Evolutionary conservation across 2,329 filamentous ascomycete species (phyloP).

Genomic region (Colletotrichum shisoi): DNA sequence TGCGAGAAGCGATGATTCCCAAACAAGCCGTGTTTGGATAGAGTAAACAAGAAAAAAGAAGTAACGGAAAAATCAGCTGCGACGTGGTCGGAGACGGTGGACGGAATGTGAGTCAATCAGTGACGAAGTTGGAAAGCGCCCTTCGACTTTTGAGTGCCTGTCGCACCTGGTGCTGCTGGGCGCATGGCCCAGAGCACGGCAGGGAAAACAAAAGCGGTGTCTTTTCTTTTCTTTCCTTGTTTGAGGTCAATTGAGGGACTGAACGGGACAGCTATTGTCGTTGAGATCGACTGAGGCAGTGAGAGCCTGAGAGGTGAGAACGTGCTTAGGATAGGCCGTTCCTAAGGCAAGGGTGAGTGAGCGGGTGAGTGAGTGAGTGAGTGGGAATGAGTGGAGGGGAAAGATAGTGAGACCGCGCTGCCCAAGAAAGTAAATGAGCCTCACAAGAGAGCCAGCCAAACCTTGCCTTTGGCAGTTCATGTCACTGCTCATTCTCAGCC

Average conservation of each 20-base stretch:
- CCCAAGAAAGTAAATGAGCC: slow-evolving; percentile 9
- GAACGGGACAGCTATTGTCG: slow-evolving; percentile 7
- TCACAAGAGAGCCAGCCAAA: slow-evolving; percentile 16
- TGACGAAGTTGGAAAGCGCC: slow-evolving; percentile 15
- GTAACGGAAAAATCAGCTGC: background rate
- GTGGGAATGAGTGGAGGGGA: slow-evolving; percentile 1
- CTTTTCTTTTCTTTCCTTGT: background rate
- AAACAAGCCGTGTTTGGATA: slow-evolving; percentile 1
- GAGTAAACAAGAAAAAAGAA: slow-evolving; percentile 13
- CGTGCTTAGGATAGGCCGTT: slow-evolving; percentile 25
- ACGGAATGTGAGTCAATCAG: slow-evolving; percentile 35
- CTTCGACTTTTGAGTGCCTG: slow-evolving; percentile 9
- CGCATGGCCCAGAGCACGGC: slow-evolving; percentile 35
- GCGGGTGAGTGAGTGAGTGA: background rate
- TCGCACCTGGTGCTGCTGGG: slow-evolving; percentile 35
- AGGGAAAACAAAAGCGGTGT: slow-evolving; percentile 19
- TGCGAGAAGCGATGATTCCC: slow-evolving; percentile 6
- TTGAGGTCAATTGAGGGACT: slow-evolving; percentile 5
- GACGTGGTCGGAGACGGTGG: slow-evolving; percentile 20
- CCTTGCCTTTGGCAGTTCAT: slow-evolving; percentile 34
- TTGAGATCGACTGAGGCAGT: slow-evolving; percentile 16
- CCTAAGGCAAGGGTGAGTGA: slow-evolving; percentile 11
- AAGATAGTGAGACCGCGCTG: background rate
- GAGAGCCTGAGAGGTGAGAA: slow-evolving; percentile 12
- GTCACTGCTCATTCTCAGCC: slow-evolving; percentile 36